A percentile compares a stretch with the other conserved stretches of the same genome.
phyloP scores from a whole-genome alignment of 257 asterid genomes.

The Solanum lycopersicoides region DNA sequence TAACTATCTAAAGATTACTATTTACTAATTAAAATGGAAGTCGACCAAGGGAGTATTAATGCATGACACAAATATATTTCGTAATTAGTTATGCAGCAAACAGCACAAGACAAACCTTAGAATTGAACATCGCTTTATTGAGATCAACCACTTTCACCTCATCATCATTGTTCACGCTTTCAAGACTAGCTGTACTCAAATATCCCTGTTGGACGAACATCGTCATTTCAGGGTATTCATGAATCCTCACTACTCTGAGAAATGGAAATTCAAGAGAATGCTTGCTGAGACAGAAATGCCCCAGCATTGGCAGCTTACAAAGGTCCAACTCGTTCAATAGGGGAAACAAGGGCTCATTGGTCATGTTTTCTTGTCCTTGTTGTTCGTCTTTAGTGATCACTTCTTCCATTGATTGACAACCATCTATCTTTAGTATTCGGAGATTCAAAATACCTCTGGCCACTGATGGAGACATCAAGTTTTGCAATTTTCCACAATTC shows the following conservation, averaged over 20 bases:
- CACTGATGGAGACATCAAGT: not conserved
- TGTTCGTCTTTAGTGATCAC: not conserved
- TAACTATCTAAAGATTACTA: no score
- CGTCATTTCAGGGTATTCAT: not conserved
- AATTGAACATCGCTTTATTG: not conserved
- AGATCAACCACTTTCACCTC: not conserved
- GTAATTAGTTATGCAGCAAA: no score
- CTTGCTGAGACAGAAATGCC: not conserved
- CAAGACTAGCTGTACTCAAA: not conserved
- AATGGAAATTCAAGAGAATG: not conserved
- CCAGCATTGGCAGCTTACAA: not conserved
- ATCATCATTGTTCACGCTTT: not conserved
- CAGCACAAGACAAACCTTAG: not conserved
- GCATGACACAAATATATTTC: no score
- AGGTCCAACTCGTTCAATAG: not conserved
- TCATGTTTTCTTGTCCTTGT: not conserved
- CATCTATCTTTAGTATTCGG: rapidly evolving
- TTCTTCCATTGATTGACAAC: not conserved
- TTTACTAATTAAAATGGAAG: no score
- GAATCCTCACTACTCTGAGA: not conserved
- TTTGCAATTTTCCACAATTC: not conserved
- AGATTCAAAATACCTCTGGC: not conserved
- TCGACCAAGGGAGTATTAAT: no score
- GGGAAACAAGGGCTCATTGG: not conserved
- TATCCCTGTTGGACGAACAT: no score